Conservation (phyloP, 2,329 filamentous ascomycete genomes). For the Ceratocystis alfenasii region DNA sequence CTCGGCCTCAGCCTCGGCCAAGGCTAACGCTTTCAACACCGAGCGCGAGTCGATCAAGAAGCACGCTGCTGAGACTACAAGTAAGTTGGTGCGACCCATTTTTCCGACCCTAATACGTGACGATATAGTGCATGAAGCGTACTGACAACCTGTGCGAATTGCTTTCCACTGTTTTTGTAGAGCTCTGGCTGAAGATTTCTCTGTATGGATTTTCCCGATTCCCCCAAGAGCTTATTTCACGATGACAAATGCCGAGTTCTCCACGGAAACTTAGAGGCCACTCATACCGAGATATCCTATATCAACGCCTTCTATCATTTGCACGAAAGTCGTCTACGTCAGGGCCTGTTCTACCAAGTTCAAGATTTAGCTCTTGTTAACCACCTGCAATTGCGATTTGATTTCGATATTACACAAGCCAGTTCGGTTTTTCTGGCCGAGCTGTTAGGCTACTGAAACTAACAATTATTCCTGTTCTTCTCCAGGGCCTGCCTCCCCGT, state of each 20-base stretch:
- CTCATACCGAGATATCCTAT: no score
- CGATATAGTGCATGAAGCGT: neutral
- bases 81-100: slow-evolving; percentile 41
- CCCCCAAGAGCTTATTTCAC: no score
- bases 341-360: no score
- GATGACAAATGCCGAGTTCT: no score
- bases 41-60: slow-evolving; percentile 84
- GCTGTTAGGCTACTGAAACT: neutral
- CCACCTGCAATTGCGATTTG: neutral
- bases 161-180: slow-evolving; percentile 35
- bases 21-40: slow-evolving; percentile 72
- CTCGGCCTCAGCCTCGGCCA: no score
- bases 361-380: no score
- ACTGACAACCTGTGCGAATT: slow-evolving; percentile 21
- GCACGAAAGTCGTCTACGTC: no score
- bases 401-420: neutral
- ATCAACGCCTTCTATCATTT: no score
- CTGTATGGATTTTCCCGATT: slow-evolving; percentile 43
- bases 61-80: slow-evolving; percentile 72
- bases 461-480: slow-evolving; percentile 13
- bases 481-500: slow-evolving; percentile 61
- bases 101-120: neutral
- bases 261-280: no score
- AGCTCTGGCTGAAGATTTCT: slow-evolving; percentile 90
- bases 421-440: neutral